A percentile compares a stretch with the other conserved stretches of the same genome.
Evolutionary conservation across 2,329 filamentous ascomycete genomes (phyloP).

Genomic region (Fonsecaea multimorphosa): DNA sequence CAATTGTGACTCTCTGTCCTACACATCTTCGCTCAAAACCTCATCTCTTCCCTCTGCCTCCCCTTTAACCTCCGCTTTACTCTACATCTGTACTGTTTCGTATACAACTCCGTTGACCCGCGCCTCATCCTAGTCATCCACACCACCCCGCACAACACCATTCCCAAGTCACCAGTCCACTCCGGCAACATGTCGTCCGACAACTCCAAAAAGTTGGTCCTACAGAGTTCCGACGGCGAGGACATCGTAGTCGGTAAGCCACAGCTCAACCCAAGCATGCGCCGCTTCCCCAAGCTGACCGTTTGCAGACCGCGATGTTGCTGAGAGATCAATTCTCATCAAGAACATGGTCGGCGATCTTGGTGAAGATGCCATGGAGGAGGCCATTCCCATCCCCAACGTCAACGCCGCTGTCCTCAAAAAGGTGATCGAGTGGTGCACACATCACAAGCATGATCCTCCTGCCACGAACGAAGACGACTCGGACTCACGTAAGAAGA

Average conservation of each 20-base stretch:
- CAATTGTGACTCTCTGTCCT: not conserved
- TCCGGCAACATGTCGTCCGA: constrained; percentile 40
- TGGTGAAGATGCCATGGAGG: constrained; percentile 65
- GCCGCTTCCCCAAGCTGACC: constrained; percentile 16
- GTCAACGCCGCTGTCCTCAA: constrained; percentile 88
- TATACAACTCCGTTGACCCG: constrained; percentile 5
- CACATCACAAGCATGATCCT: constrained; percentile 90
- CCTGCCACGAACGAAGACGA: constrained; percentile 84
- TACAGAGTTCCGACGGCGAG: constrained; percentile 59
- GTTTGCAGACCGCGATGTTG: constrained; percentile 74
- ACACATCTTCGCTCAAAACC: not conserved
- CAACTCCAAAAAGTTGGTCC: constrained; percentile 47
- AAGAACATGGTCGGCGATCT: constrained; percentile 98
- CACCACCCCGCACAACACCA: constrained; percentile 8
- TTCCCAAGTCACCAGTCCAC: constrained; percentile 7
- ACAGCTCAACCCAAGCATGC: not conserved
- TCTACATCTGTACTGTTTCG: constrained; percentile 11
- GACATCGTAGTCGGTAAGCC: constrained; percentile 59
- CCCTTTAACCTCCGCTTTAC: not conserved
- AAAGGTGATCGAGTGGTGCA: constrained; percentile 98
- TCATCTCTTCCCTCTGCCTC: not conserved
- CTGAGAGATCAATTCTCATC: constrained; percentile 91
- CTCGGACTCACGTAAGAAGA: constrained; percentile 94
- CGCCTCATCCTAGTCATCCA: constrained; percentile 9
- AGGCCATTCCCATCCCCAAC: constrained; percentile 88